phyloP scores from a whole-genome alignment of 257 asterid genomes.

The Solanum peruvianum region DNA sequence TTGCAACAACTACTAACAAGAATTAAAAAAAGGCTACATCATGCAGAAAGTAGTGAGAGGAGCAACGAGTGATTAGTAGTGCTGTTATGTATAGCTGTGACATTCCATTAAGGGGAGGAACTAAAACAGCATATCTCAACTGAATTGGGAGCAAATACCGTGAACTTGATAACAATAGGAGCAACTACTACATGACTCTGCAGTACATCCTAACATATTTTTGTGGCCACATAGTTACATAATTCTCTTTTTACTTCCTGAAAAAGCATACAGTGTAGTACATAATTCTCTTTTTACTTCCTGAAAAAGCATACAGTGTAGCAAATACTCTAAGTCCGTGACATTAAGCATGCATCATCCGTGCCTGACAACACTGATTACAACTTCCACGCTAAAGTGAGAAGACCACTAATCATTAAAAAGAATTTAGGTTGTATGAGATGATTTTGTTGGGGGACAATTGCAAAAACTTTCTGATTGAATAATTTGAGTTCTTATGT shows the following conservation, averaged over 20 bases:
- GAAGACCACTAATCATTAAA: not conserved
- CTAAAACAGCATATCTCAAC: not conserved
- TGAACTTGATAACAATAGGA: not conserved
- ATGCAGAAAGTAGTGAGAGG: not conserved
- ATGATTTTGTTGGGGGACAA: not conserved
- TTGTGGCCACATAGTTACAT: not conserved
- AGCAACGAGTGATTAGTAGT: not conserved
- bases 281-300: not conserved
- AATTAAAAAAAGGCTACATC: not conserved
- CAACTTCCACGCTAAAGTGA: not conserved
- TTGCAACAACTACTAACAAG: not conserved
- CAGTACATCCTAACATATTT: not conserved
- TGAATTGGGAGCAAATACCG: not conserved
- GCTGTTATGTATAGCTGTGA: not conserved
- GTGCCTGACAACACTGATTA: not conserved
- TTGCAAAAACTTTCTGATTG: not conserved
- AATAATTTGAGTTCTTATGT: not conserved
- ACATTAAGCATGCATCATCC: no score
- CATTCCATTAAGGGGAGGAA: not conserved
- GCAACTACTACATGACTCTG: not conserved
- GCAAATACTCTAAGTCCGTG: no score
- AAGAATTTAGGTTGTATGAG: not conserved
- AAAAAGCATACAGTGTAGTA: not conserved
- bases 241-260: not conserved
- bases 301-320: not conserved